Evolutionary conservation across 768 basidiomycete genomes (phyloP).

Genomic region (Naganishia kalamii): DNA sequence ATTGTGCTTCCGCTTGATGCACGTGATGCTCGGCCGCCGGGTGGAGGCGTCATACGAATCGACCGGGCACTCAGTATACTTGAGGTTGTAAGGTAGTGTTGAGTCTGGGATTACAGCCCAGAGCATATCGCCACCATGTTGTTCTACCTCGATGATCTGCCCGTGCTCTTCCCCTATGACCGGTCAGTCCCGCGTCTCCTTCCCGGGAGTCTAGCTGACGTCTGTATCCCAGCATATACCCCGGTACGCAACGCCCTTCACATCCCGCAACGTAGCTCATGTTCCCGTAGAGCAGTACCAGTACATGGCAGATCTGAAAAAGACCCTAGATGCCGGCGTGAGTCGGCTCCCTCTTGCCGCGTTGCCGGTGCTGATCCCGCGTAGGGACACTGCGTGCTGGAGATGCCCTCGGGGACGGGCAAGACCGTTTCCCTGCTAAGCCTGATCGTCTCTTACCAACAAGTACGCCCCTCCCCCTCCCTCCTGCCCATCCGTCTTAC

Average conservation of each 20-base stretch:
- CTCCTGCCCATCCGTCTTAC: neutral
- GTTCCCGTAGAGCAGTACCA: slow-evolving; percentile 79
- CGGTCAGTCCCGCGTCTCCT: slow-evolving; percentile 27
- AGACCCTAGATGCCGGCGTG: slow-evolving; percentile 89
- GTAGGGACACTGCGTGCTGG: slow-evolving; percentile 96
- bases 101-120: no score
- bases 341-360: slow-evolving; percentile 28
- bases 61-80: no score
- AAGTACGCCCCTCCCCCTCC: slow-evolving; percentile 54
- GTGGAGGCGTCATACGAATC: no score
- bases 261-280: slow-evolving; percentile 17
- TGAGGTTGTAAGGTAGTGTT: no score
- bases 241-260: slow-evolving; percentile 55
- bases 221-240: slow-evolving; percentile 94
- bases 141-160: slow-evolving; percentile 70
- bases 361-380: neutral
- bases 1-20: neutral
- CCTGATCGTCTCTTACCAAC: slow-evolving; percentile 95
- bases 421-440: slow-evolving; percentile 95
- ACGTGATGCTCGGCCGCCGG: neutral
- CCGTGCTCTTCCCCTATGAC: slow-evolving; percentile 53
- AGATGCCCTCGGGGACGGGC: slow-evolving; percentile 99
- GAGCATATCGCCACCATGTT: slow-evolving; percentile 56
- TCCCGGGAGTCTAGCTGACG: slow-evolving; percentile 59
- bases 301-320: slow-evolving; percentile 98